Evolutionary conservation across 2,329 filamentous ascomycete species (phyloP).

Genomic region (Sclerotinia nivalis): DNA sequence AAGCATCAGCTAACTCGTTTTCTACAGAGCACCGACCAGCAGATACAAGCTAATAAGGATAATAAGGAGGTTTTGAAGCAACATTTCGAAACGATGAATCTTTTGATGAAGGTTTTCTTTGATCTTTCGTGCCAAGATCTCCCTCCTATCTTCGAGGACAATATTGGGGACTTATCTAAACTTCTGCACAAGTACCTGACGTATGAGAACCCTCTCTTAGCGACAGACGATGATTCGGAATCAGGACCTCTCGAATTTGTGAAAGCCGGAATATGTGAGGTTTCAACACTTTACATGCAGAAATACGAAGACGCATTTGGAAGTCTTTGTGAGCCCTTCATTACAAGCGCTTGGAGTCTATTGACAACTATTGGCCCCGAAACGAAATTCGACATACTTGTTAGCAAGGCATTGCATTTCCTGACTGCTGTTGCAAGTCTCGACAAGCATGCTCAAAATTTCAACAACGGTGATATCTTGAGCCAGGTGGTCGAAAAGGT

Average conservation of each 20-base stretch:
- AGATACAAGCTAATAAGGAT: constrained; percentile 72
- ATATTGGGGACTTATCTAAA: constrained; percentile 72
- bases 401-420: constrained; percentile 93
- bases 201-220: constrained; percentile 81
- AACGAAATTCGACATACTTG: constrained; percentile 90
- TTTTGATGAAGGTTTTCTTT: constrained; percentile 89
- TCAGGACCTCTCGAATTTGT: constrained; percentile 81
- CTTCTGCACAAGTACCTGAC: constrained; percentile 90
- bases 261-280: constrained; percentile 92
- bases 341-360: constrained; percentile 86
- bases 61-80: constrained; percentile 74
- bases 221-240: constrained; percentile 87
- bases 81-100: constrained; percentile 81
- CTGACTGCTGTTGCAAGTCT: constrained; percentile 84
- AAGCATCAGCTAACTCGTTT: constrained; percentile 24
- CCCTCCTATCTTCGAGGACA: constrained; percentile 90
- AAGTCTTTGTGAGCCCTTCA: constrained; percentile 76
- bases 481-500: constrained; percentile 94
- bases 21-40: constrained; percentile 62
- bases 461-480: constrained; percentile 79
- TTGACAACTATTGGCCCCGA: constrained; percentile 83
- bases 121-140: constrained; percentile 98
- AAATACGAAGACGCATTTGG: constrained; percentile 97
- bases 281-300: constrained; percentile 82
- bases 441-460: constrained; percentile 74